Evolutionary conservation across 192 early-diverging fungal species (phyloP).

Genomic region (Kickxella alabastrina): DNA sequence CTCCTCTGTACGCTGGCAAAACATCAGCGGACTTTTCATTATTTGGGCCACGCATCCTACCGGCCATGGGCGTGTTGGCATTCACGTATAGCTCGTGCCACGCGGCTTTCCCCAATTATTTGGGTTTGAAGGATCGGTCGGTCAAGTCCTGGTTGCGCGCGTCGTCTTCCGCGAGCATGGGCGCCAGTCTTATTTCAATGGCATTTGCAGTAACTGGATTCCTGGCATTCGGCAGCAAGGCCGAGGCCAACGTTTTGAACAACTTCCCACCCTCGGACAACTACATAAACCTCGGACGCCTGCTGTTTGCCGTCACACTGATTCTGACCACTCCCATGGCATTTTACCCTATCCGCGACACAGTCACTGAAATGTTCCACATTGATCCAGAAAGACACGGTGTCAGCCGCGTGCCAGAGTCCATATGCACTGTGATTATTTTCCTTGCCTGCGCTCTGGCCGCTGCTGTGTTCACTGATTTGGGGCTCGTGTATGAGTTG

Average conservation of each 20-base stretch:
- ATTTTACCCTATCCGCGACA: conserved; percentile 44
- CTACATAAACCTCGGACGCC: conserved; percentile 57
- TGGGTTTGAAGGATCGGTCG: conserved; percentile 51
- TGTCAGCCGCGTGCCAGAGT: conserved; percentile 13
- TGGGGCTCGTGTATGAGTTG: conserved; percentile 42
- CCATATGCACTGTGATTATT: conserved; percentile 16
- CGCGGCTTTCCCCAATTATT: conserved; percentile 58
- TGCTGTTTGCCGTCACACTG: conserved; percentile 56
- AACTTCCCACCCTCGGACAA: conserved; percentile 57
- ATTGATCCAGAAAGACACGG: conserved; percentile 23
- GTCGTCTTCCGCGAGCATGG: conserved; percentile 49
- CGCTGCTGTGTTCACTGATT: conserved; percentile 18
- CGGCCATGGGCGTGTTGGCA: conserved; percentile 59
- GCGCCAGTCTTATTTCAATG: conserved; percentile 52
- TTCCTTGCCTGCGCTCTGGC: conserved; percentile 16
- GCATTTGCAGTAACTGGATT: conserved; percentile 60
- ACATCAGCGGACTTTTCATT: conserved; percentile 28
- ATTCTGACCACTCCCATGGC: conserved; percentile 53
- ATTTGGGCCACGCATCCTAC: conserved; percentile 58
- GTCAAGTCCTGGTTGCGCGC: conserved; percentile 52
- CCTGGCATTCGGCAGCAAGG: conserved; percentile 56
- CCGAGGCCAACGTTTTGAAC: conserved; percentile 57
- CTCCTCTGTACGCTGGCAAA: conserved; percentile 48
- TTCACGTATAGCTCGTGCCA: conserved; percentile 65
- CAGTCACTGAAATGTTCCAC: conserved; percentile 30